Evolutionary conservation across 2,329 filamentous ascomycete species (phyloP).

Genomic region (Lasiodiplodia sp.): DNA sequence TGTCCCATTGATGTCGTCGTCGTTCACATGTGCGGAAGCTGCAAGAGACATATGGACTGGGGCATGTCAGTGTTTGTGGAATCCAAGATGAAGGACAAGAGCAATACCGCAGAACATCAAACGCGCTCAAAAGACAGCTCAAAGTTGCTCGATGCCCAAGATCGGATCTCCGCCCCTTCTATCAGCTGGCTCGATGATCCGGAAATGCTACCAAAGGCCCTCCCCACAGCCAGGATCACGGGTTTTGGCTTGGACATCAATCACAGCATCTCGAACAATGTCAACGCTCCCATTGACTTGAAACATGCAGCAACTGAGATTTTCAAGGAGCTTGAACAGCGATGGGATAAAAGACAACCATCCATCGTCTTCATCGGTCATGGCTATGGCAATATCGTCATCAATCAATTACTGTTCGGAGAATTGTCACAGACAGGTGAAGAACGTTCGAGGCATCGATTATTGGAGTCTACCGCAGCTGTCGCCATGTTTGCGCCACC

Average conservation of each 20-base stretch:
- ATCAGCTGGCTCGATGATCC: constrained; percentile 11
- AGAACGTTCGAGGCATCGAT: neutral
- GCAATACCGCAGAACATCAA: neutral
- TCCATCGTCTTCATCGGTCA: constrained; percentile 25
- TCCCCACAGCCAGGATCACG: constrained; percentile 7
- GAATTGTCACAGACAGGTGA: neutral
- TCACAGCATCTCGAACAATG: neutral
- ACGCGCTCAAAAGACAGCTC: neutral
- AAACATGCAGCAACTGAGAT: neutral
- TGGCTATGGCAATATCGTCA: constrained; percentile 15
- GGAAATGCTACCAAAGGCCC: constrained; percentile 14
- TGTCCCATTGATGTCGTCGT: constrained; percentile 1
- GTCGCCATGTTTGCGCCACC: constrained; percentile 3
- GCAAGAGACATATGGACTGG: neutral
- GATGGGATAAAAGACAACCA: neutral
- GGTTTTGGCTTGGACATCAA: constrained; percentile 6
- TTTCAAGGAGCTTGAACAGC: neutral
- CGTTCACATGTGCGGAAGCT: constrained; percentile 6
- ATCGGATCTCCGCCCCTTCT: neutral
- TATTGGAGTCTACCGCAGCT: neutral
- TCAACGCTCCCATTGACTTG: constrained; percentile 2
- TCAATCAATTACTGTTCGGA: constrained; percentile 11
- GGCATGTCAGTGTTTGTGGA: neutral
- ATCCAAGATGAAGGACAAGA: neutral
- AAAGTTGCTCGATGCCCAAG: neutral